phyloP scores from a whole-genome alignment of 768 basidiomycete species.

The Lentinula sp. region DNA sequence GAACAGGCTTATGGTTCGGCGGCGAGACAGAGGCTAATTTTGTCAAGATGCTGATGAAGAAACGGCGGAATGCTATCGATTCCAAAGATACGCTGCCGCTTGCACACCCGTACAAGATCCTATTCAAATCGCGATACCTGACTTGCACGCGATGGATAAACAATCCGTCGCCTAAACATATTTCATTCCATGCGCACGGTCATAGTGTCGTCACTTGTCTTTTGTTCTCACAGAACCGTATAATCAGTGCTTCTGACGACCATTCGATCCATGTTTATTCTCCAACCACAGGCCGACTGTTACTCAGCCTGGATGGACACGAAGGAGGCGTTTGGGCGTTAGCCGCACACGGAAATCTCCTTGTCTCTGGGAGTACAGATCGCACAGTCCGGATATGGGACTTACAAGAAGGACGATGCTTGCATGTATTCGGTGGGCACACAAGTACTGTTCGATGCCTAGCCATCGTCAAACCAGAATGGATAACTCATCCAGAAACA shows the following conservation, averaged over 20 bases:
- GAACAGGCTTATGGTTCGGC: slow-evolving; percentile 86
- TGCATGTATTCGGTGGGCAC: slow-evolving; percentile 93
- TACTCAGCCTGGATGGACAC: slow-evolving; percentile 78
- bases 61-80: slow-evolving; percentile 37
- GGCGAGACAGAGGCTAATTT: slow-evolving; percentile 80
- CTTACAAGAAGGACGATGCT: slow-evolving; percentile 70
- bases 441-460: slow-evolving; percentile 95
- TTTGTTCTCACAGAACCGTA: slow-evolving; percentile 88
- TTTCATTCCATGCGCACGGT: slow-evolving; percentile 84
- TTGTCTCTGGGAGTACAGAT: slow-evolving; percentile 92
- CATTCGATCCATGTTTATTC: slow-evolving; percentile 95
- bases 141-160: slow-evolving; percentile 77
- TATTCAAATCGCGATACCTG: slow-evolving; percentile 87
- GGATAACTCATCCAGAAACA: slow-evolving; percentile 60
- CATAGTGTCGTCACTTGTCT: slow-evolving; percentile 92
- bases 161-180: slow-evolving; percentile 64
- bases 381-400: slow-evolving; percentile 93
- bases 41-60: slow-evolving; percentile 61
- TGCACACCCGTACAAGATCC: slow-evolving; percentile 84
- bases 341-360: slow-evolving; percentile 79
- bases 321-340: slow-evolving; percentile 97
- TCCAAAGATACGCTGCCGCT: slow-evolving; percentile 46
- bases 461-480: slow-evolving; percentile 91
- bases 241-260: slow-evolving; percentile 96
- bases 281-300: slow-evolving; percentile 71